phyloP scores from a whole-genome alignment of 2,329 filamentous ascomycete genomes.

The Knufia fluminis region DNA sequence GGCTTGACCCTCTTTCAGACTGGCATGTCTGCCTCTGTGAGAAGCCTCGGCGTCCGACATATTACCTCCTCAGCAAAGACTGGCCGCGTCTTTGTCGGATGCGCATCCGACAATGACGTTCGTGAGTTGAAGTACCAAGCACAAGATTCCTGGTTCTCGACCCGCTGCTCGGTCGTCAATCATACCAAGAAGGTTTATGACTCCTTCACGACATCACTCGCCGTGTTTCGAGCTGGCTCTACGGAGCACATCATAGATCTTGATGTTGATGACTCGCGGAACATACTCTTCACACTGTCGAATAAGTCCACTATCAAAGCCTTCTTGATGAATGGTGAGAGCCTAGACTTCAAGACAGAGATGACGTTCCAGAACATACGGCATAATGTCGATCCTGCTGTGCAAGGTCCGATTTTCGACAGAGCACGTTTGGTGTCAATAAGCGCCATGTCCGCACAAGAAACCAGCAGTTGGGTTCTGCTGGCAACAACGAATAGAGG shows the following conservation, averaged over 20 bases:
- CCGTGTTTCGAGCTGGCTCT: conserved; percentile 11
- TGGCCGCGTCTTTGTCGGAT: conserved; percentile 89
- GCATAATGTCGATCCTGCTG: not conserved
- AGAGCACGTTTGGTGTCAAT: conserved; percentile 37
- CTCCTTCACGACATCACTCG: conserved; percentile 42
- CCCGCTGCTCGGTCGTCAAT: conserved; percentile 76
- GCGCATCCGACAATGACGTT: conserved; percentile 71
- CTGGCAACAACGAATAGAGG: conserved; percentile 87
- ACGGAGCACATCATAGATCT: conserved; percentile 60
- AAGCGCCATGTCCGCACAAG: conserved; percentile 67
- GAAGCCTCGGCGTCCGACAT: conserved; percentile 64
- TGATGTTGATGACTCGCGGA: conserved; percentile 77
- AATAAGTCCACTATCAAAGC: conserved; percentile 80
- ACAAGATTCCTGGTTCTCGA: conserved; percentile 94
- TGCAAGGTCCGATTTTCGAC: conserved; percentile 3
- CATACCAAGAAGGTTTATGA: conserved; percentile 65
- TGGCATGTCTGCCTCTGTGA: conserved; percentile 68
- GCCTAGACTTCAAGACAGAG: not conserved
- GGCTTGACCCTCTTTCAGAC: conserved; percentile 83
- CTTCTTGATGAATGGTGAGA: conserved; percentile 58
- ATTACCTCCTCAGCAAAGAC: conserved; percentile 69
- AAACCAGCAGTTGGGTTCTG: conserved; percentile 61
- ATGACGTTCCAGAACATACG: conserved; percentile 5
- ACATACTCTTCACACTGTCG: conserved; percentile 84
- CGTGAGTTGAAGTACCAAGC: conserved; percentile 95